Base-by-base conservation (phyloP, 2,329 filamentous ascomycete species). In the Ascochyta clinopodiicola region DNA sequence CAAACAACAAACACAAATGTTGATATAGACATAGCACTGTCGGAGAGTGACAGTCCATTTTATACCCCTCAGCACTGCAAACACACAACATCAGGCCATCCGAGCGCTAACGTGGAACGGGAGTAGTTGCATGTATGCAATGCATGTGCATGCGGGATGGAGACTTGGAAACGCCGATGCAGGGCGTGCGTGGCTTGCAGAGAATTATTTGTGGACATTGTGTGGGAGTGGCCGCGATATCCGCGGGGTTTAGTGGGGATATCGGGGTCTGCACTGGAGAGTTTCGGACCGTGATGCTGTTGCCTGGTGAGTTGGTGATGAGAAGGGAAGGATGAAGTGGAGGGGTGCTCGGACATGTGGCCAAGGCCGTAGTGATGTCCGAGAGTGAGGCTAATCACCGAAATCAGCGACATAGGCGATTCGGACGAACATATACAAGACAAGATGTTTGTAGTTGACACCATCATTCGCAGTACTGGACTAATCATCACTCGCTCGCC, bases 81-180 rank as follows among this genome's bases (percentile, higher is more conserved):
- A 36, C n/a, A 42, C 32, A 43, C 32, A 56, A 7, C 36, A 44
- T 58, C 47, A 52, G 51, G 27, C 44, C 44, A 53, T 46, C 31
- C n/a, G 21, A 38, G 38, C 40, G 43, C 51, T 53, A 52, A 27
- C 3, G 12, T 45, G 44, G 43, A 49, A 56, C 31, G 34, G 44
- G 48, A 43, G 25, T 52, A 50, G 52, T 50, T 43, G 49, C 56
- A 50, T 42, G 39, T 40, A 31, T 37, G 49, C 36, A 37, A 53
- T 50, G 51, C 56, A 55, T 51, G 43, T 52, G 34, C 35, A 44
- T 45, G 43, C 24, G 46, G 34, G 44, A 27, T 36, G 38, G 38
- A 38, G 44, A 36, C 25, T n/a, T 38, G 39, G n/a, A 13, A 49
- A 49, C 24, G 39, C 56, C 56, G 51, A 59, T 56, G 51, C 45